Evolutionary conservation across 2,329 filamentous ascomycete species (phyloP), one percentile per base, ranked within the genome.

Genomic region (Colletotrichum incanum): DNA sequence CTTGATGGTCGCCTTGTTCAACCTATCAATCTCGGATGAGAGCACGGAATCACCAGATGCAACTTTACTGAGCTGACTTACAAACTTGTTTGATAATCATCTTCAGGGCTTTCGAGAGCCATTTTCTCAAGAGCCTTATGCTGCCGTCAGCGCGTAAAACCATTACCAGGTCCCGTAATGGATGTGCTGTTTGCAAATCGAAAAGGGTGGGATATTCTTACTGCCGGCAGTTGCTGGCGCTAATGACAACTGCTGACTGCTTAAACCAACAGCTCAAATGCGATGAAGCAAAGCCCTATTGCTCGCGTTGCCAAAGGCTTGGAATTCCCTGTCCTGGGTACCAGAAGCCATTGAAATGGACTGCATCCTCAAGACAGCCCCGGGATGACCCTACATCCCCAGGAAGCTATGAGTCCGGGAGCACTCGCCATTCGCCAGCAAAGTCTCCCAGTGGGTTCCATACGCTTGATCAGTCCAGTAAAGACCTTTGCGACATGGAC

Each of bases 101-200:
- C 9, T 9, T 37, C 3, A 34, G 12, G 3, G 5, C 14, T 14
- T 39, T 37, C 8, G 1, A 18, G 3, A 1, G 3, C 18, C 11
- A 11, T 23, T 11, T 18, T 28, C 11, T 18, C 5, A 28, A 23
- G 12, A 20, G 31, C 16, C 26, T 20, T 0, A 45, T 61, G 45
- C 58, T 37, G 58, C 39, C 47, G 16, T 45, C 65, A 16, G 11
- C 31, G 23, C 66, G 61, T 23, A 69, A 58, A 49, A 58, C 63
- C 6, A 65, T 65, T 43, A 65, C 66, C 5, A 41, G 52, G 55
- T 69, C 60, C 20, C 66, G 66, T 14, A 65, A 69, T 43, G 66
- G 60, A 41, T 69, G 66, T 50, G 60, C 66, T 28, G 66, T 69
- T 8, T 69, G 66, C 61, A 69, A 65, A n/a, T 69, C 43, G 14